Conservation (phyloP, 805 yeast genomes). For the Sungouiella blattae region DNA sequence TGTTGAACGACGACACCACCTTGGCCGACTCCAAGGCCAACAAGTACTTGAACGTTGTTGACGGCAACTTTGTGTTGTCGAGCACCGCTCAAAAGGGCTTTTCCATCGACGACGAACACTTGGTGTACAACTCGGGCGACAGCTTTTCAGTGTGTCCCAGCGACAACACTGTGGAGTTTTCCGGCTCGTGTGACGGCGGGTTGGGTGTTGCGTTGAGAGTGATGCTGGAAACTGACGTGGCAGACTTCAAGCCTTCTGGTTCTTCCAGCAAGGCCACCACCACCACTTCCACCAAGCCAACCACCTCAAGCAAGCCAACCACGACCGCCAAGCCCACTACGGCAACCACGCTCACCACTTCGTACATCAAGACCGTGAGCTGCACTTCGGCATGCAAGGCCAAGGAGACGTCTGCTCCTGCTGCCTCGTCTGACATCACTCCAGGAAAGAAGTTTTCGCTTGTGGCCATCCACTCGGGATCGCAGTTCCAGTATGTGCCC, state of each 20-base stretch:
- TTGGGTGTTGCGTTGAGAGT: constrained; percentile 1
- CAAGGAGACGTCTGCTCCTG: constrained; percentile 3
- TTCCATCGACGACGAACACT: constrained; percentile 9
- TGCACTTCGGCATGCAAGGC: constrained; percentile 6
- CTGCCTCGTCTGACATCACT: constrained; percentile 1
- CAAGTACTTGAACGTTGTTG: constrained; percentile 14
- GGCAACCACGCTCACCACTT: constrained; percentile 4
- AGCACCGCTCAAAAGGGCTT: constrained; percentile 10
- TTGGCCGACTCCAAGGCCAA: constrained; percentile 17
- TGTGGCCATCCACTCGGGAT: constrained; percentile 22
- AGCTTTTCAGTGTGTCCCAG: constrained; percentile 4
- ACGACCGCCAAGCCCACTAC: constrained; percentile 5
- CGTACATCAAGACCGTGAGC: constrained; percentile 4
- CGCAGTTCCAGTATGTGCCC: constrained; percentile 21
- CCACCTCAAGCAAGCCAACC: too few species aligned
- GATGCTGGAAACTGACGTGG: not conserved
- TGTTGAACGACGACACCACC: constrained; percentile 21
- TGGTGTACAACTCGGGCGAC: constrained; percentile 3
- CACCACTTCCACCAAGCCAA: too few species aligned
- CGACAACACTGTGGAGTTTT: too few species aligned
- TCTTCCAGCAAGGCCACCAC: constrained; percentile 3
- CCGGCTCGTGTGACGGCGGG: not conserved
- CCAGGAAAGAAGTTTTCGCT: constrained; percentile 16
- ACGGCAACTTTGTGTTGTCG: constrained; percentile 7
- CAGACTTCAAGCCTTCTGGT: constrained; percentile 1